Base-by-base conservation (phyloP, 371 early-diverging fungal species). In the Circinella minor region DNA sequence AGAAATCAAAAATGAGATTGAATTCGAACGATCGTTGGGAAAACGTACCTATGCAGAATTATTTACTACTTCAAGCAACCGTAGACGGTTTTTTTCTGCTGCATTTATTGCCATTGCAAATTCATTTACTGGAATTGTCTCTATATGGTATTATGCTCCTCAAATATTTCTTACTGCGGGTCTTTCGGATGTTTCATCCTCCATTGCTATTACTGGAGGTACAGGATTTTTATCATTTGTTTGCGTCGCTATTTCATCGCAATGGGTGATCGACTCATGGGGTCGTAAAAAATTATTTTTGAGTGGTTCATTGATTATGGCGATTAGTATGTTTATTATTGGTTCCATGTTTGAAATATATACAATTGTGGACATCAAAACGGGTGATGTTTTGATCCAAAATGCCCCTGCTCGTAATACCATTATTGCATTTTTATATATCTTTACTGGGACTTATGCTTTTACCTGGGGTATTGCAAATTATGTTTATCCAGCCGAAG, bases 401-500 rank as follows among this genome's bases (percentile, higher is more conserved):
- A 81, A 75, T 62, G 10, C 48, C 4, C 36, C 64, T 66, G 85
- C 81, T 14, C 71, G 78, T 49, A 77, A 75, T 63, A 67, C 74
- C 34, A 78, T 78, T 59, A 74, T 84, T 46, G 82, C 82, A 0
- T 81, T 84, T 66, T 70, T 84, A 17, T 84, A 77, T 59, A 74
- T 84, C 49, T 84, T 84, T 60, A 74, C 80, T 39, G 77, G 86
- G n/a, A 63, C 76, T 38, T 90, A 88, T 78, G 83, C 90, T 57
- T 80, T 82, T 62, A 87, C 89, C 51, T 90, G 88, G 88, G 81
- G 84, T 17, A 73, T 81, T 51, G 80, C 80, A 13, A 74, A 79
- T 37, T 84, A 80, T 51, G 79, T 81, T 4, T 95, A 95, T 77
- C 96, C 96, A 39, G 83, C 78, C 34, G 92, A 92, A 72, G 67